phyloP scores from a whole-genome alignment of 805 yeast genomes.

The Ascoidea rubescens region DNA sequence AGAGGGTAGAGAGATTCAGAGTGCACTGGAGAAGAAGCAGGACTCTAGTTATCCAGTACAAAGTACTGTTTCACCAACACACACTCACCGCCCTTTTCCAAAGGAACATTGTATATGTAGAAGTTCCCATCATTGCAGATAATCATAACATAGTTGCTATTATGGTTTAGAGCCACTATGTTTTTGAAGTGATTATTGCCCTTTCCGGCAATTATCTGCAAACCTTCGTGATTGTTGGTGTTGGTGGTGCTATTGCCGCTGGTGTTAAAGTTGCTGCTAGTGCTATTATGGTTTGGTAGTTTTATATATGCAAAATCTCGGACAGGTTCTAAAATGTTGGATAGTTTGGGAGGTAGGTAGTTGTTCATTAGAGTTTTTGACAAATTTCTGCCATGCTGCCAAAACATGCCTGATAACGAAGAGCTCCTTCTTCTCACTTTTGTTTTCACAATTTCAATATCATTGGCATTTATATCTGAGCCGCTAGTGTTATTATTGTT shows the following conservation, averaged over 20 bases:
- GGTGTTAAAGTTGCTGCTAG: neutral
- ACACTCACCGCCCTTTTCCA: conserved; percentile 52
- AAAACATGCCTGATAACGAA: conserved; percentile 15
- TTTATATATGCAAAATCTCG: conserved; percentile 50
- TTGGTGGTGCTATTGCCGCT: neutral
- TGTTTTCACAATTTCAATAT: conserved; percentile 2
- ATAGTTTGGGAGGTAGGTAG: conserved; percentile 38
- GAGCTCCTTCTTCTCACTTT: conserved; percentile 7
- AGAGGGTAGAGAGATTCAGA: too few species aligned
- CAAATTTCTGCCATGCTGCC: conserved; percentile 16
- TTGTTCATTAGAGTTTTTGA: conserved; percentile 7
- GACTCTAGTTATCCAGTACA: too few species aligned
- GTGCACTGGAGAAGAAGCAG: too few species aligned
- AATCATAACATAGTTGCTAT: conserved; percentile 26
- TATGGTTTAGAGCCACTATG: conserved; percentile 19
- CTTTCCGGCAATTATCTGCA: neutral
- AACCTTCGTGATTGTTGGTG: neutral
- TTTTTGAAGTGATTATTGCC: neutral
- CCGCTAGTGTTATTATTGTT: neutral
- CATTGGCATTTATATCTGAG: conserved; percentile 1
- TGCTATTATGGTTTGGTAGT: conserved; percentile 15
- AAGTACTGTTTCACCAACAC: conserved; percentile 36
- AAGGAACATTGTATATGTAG: conserved; percentile 39
- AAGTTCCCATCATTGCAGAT: conserved; percentile 40
- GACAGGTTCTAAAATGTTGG: conserved; percentile 51